Percentiles rank a stretch among this genome's conserved stretches.
These are phyloP conservation scores for Fusarium pseudograminearum DNA, from an alignment of 2,329 filamentous ascomycete species.

Conservation along the genomic window DNA sequence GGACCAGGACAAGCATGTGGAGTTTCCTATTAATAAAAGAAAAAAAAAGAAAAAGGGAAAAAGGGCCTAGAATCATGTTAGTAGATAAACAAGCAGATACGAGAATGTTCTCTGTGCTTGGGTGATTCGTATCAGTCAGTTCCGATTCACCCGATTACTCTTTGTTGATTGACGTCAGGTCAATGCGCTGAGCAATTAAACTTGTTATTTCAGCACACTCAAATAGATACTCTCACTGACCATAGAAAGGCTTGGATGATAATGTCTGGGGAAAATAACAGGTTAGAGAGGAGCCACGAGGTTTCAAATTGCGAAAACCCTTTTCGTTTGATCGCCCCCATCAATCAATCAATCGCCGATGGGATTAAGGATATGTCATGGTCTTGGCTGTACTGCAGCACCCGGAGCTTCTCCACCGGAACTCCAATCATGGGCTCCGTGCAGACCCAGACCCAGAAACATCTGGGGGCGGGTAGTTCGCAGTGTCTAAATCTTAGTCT, in stretches of 20 bases:
- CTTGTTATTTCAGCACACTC: background rate
- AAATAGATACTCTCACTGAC: background rate
- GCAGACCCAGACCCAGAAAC: constrained; percentile 29
- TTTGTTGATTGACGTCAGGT: constrained; percentile 42
- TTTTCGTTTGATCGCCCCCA: background rate
- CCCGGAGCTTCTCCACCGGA: constrained; percentile 41
- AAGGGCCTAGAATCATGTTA: background rate
- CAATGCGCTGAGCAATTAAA: background rate
- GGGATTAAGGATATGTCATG: constrained; percentile 25
- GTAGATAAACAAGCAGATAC: constrained; percentile 11
- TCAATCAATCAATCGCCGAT: constrained; percentile 25
- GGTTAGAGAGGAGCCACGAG: constrained; percentile 22
- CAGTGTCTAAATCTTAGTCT: background rate
- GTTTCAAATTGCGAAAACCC: background rate
- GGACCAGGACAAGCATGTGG: background rate
- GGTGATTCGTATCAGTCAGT: background rate
- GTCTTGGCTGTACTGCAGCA: constrained; percentile 23
- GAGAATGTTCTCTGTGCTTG: constrained; percentile 22
- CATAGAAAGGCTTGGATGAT: constrained; percentile 6
- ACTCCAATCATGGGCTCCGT: constrained; percentile 35
- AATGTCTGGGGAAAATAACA: constrained; percentile 21
- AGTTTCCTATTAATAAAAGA: constrained; percentile 6
- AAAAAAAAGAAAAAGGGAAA: background rate
- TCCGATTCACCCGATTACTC: constrained; percentile 33
- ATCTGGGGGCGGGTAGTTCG: constrained; percentile 26